A percentile compares a stretch with the other conserved stretches of the same genome.
phyloP scores from a whole-genome alignment of 2,329 filamentous ascomycete species.

The Orbilia quercus region DNA sequence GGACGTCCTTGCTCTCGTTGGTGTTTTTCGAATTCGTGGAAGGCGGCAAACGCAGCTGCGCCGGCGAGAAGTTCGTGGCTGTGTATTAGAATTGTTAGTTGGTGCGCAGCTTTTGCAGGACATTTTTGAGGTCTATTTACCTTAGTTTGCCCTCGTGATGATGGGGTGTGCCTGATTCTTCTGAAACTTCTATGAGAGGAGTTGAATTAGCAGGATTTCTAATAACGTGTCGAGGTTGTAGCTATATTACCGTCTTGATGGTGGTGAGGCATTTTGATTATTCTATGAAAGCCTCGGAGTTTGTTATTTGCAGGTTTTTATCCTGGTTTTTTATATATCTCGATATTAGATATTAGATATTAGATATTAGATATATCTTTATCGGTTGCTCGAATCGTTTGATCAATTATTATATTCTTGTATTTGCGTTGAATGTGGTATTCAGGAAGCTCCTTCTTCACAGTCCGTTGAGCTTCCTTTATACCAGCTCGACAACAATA shows the following conservation, averaged over 20 bases:
- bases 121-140: neutral
- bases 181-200: constrained; percentile 21
- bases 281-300: constrained; percentile 2
- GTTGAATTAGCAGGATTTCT: neutral
- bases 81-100: constrained; percentile 62
- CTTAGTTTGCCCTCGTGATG: constrained; percentile 25
- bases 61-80: constrained; percentile 80
- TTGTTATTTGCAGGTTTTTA: no score
- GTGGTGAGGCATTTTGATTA: constrained; percentile 18
- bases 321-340: neutral
- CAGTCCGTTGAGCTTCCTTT: constrained; percentile 12
- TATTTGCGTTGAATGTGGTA: constrained; percentile 23
- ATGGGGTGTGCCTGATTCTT: constrained; percentile 13
- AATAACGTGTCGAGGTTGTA: neutral
- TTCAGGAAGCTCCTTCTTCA: neutral
- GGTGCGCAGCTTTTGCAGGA: no score
- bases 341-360: no score
- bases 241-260: constrained; percentile 13
- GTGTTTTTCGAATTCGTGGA: constrained; percentile 82
- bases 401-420: constrained; percentile 6
- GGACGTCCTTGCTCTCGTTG: constrained; percentile 77
- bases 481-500: neutral
- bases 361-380: no score
- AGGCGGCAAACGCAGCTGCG: constrained; percentile 79
- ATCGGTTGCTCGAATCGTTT: no score